Evolutionary conservation across 2,329 filamentous ascomycete species (phyloP).

Genomic region (Helotiales sp.): DNA sequence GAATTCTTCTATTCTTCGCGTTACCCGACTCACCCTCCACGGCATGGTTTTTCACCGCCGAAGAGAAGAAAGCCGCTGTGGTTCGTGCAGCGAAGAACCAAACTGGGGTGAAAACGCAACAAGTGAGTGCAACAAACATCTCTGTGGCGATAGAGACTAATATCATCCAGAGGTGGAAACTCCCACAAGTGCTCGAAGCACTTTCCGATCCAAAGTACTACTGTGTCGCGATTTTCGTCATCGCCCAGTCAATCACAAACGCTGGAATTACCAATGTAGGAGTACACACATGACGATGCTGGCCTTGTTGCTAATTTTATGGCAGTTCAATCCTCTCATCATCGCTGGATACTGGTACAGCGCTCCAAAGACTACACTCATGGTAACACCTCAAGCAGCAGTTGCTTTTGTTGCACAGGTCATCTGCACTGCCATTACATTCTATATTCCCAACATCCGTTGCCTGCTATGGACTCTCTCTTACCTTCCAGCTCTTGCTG

Average conservation of each 20-base stretch:
- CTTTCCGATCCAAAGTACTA: background rate
- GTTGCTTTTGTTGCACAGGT: slow-evolving; percentile 3
- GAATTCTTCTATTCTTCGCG: slow-evolving; percentile 2
- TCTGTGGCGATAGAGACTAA: background rate
- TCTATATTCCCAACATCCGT: slow-evolving; percentile 5
- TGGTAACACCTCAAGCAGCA: background rate
- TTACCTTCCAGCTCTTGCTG: background rate
- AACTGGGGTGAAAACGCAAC: background rate
- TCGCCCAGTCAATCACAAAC: slow-evolving; percentile 1
- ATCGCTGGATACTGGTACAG: slow-evolving; percentile 2
- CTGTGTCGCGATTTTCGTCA: background rate
- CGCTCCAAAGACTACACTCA: background rate
- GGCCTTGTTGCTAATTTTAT: background rate
- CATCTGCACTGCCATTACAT: background rate
- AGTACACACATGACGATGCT: background rate
- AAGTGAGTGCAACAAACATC: background rate
- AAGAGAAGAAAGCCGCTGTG: slow-evolving; percentile 6
- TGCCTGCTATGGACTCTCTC: background rate
- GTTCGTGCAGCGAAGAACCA: background rate
- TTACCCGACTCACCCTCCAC: background rate
- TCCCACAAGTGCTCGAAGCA: background rate
- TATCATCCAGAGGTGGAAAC: background rate
- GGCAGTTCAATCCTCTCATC: slow-evolving; percentile 6
- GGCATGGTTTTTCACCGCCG: slow-evolving; percentile 4
- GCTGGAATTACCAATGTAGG: slow-evolving; percentile 4